Evolutionary conservation across 306 rosid genomes (phyloP).

Genomic region (Cyamopsis tetragonoloba): DNA sequence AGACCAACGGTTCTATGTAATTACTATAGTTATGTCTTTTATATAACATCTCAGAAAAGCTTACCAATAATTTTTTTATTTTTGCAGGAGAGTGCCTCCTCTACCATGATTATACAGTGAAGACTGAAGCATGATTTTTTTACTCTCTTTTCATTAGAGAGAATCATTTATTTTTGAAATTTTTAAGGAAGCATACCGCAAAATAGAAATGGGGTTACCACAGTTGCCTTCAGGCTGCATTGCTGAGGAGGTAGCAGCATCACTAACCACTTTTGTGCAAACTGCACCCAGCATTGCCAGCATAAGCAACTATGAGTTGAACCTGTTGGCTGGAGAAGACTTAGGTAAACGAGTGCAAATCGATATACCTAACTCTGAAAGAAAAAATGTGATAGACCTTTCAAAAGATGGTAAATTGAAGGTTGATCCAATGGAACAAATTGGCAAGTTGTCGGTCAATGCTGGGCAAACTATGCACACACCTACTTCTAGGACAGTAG

Average conservation of each 20-base stretch:
- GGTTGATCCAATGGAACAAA: slow-evolving; percentile 36
- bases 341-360: slow-evolving; percentile 29
- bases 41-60: slow-evolving; percentile 9
- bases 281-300: slow-evolving; percentile 35
- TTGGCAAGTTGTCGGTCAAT: slow-evolving; percentile 38
- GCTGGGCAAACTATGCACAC: slow-evolving; percentile 35
- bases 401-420: slow-evolving; percentile 44
- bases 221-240: slow-evolving; percentile 49
- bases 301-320: slow-evolving; percentile 49
- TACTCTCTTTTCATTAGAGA: slow-evolving; percentile 2
- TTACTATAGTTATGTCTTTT: not conserved
- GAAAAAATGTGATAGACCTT: slow-evolving; percentile 33
- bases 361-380: slow-evolving; percentile 40
- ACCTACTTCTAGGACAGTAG: slow-evolving; percentile 53
- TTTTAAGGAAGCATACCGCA: slow-evolving; percentile 20
- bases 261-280: slow-evolving; percentile 52
- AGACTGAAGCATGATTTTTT: slow-evolving; percentile 6
- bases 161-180: slow-evolving; percentile 1
- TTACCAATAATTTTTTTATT: slow-evolving; percentile 12
- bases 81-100: slow-evolving; percentile 31
- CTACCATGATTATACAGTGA: slow-evolving; percentile 5
- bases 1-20: not conserved
- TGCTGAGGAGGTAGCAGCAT: slow-evolving; percentile 60
- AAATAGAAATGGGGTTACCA: slow-evolving; percentile 61
- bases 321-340: slow-evolving; percentile 47